Evolutionary conservation across 106 monocot genomes (phyloP).

Genomic region (Chionographis japonica): DNA sequence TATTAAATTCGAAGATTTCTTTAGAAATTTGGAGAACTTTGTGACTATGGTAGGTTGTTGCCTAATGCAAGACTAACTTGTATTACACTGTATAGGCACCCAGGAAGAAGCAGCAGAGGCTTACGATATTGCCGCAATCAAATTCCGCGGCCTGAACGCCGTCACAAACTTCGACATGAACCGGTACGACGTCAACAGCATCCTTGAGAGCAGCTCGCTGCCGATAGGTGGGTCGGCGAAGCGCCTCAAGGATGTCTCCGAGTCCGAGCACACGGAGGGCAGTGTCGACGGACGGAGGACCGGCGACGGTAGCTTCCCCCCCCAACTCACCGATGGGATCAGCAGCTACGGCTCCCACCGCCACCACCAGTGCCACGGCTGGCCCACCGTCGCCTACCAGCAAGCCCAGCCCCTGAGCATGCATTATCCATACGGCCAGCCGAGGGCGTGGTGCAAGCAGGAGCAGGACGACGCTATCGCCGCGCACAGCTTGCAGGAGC

Average conservation of each 20-base stretch:
- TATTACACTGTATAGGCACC: constrained; percentile 36
- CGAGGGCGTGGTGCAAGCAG: constrained; percentile 58
- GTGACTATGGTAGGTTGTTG: no score
- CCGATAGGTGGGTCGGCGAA: constrained; percentile 70
- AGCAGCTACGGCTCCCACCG: constrained; percentile 16
- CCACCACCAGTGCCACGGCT: constrained; percentile 19
- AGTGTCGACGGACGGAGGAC: constrained; percentile 25
- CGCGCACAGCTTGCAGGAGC: constrained; percentile 38
- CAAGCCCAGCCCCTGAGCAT: constrained; percentile 30
- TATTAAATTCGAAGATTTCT: no score
- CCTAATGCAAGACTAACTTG: no score
- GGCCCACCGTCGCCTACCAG: constrained; percentile 65
- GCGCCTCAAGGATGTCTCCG: constrained; percentile 64
- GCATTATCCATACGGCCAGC: constrained; percentile 37
- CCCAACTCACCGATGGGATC: constrained; percentile 32
- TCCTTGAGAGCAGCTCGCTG: constrained; percentile 69
- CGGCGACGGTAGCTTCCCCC: constrained; percentile 12
- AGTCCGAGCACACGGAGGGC: constrained; percentile 39
- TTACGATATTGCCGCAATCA: constrained; percentile 89
- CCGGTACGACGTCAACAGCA: constrained; percentile 83
- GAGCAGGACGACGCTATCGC: constrained; percentile 45
- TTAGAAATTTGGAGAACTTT: no score
- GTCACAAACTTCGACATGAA: constrained; percentile 94
- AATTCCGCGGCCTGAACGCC: constrained; percentile 83
- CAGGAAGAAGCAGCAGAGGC: constrained; percentile 94